These are phyloP conservation scores for Xerocomus nothofagi DNA, from an alignment of 1,284 basidiomycete species.

Conservation along the genomic window DNA sequence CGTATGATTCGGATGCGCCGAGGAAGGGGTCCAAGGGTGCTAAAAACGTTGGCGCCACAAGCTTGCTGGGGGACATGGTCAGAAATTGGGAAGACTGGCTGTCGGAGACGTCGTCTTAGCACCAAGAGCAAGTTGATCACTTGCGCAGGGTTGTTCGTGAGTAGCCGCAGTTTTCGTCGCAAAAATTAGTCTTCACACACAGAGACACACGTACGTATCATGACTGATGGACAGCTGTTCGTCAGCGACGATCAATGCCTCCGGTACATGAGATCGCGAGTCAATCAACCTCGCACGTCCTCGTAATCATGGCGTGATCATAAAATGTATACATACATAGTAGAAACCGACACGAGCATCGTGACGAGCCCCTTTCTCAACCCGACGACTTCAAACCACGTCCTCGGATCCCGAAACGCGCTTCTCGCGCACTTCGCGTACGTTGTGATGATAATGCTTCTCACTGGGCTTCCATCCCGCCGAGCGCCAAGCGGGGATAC, in stretches of 20 bases:
- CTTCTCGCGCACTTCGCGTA: conserved; percentile 21
- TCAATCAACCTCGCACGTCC: background rate
- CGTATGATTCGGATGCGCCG: conserved; percentile 4
- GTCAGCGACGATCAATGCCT: background rate
- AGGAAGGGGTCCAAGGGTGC: conserved; percentile 3
- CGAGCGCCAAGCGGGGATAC: conserved; percentile 26
- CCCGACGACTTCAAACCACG: background rate
- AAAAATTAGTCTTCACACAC: background rate
- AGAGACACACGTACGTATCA: background rate
- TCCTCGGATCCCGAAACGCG: conserved; percentile 24
- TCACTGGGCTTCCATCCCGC: conserved; percentile 25
- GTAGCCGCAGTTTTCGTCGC: background rate
- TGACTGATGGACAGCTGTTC: background rate
- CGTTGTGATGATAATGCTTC: conserved; percentile 22
- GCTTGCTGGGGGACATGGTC: conserved; percentile 7
- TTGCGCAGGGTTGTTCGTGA: too few species aligned
- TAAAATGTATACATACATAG: background rate
- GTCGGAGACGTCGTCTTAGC: conserved; percentile 12
- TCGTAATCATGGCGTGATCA: background rate
- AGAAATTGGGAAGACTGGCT: conserved; percentile 34
- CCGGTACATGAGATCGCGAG: background rate
- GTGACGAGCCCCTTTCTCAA: background rate
- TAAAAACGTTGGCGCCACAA: background rate
- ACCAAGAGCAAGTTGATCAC: too few species aligned
- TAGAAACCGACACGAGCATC: background rate